Base-by-base conservation (phyloP, 1,139 yeast genomes). In the Blastobotrys malaysiensis region DNA sequence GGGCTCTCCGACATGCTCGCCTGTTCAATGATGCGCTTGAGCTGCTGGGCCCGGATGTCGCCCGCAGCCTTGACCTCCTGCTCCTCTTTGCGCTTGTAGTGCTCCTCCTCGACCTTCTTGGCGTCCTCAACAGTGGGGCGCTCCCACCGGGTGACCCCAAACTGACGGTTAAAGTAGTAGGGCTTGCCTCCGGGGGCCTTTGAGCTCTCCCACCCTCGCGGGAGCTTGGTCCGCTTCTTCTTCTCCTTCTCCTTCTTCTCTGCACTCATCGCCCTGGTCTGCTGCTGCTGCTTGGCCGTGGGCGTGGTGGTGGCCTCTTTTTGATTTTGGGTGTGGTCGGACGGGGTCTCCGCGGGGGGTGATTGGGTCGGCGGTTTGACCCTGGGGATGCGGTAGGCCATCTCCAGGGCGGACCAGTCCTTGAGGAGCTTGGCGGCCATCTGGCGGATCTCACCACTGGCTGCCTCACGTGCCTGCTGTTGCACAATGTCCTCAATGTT, bases 331-430 rank as follows among this genome's bases (percentile, higher is more conserved):
- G 39, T 22, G 26, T 22, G 39, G 39, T 31, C 39, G 39, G 16
- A 31, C 13, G 39, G 39, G 16, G 39, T 31, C 39, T 3, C 39
- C 39, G 39, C 16, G 3, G 39, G 39, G 14, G 39, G n/a, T 13
- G 36, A 26, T 26, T 26, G 36, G 39, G 39, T 11, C 7, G 39
- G 39, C 39, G n/a, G n/a, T n/a, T 31, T 31, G 16, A 31, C 39
- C 5, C 86, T 84, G 0, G 93, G 93, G 51, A 93, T 93, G 55
- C 96, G 80, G 65, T 86, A 88, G 6, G 93, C 95, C 81, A 88
- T 83, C 65, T 87, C 84, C 58, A 89, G 78, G 36, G 74, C 74
- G 47, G 84, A 76, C 98, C 98, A 93, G 59, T 78, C 84, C 1
- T 76, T 73, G 22, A 88, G 65, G 49, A 93, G 71, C 9, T 70